These are phyloP conservation scores for Maudiozyma bulderi DNA, from an alignment of 805 yeast species.

Conservation along the genomic window DNA sequence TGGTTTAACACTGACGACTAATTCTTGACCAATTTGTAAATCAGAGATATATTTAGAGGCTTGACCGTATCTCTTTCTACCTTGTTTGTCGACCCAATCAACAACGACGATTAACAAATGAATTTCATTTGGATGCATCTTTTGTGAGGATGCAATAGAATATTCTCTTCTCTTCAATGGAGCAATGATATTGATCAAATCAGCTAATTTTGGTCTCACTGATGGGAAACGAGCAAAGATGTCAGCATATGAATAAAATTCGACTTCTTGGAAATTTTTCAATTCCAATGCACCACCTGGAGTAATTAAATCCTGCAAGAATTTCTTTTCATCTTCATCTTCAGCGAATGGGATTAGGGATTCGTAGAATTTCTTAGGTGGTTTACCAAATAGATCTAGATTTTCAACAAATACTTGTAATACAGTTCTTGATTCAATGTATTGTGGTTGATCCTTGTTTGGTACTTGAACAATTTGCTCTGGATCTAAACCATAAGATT, in stretches of 20 bases:
- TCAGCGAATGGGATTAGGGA: constrained; percentile 62
- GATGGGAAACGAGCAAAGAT: constrained; percentile 68
- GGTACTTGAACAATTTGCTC: constrained; percentile 63
- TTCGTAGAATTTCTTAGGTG: constrained; percentile 91
- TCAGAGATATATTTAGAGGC: constrained; percentile 86
- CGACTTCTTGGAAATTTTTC: constrained; percentile 77
- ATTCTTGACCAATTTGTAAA: constrained; percentile 66
- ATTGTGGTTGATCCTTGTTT: constrained; percentile 48
- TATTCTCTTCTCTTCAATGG: constrained; percentile 95
- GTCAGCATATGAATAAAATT: constrained; percentile 72
- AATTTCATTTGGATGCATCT: constrained; percentile 80
- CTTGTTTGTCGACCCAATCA: constrained; percentile 84
- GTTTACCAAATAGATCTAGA: constrained; percentile 86
- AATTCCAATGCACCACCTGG: constrained; percentile 78
- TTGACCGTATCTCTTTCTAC: constrained; percentile 84
- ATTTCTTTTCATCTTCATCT: constrained; percentile 55
- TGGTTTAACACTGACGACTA: constrained; percentile 91
- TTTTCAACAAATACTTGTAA: constrained; percentile 73
- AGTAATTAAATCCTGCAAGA: constrained; percentile 54
- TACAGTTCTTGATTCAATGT: constrained; percentile 66
- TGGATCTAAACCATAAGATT: constrained; percentile 61
- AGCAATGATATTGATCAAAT: constrained; percentile 63
- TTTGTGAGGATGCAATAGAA: constrained; percentile 94
- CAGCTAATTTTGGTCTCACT: constrained; percentile 67
- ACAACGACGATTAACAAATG: constrained; percentile 91